Conservation (phyloP, 257 asterid species). For the Misopates orontium region DNA sequence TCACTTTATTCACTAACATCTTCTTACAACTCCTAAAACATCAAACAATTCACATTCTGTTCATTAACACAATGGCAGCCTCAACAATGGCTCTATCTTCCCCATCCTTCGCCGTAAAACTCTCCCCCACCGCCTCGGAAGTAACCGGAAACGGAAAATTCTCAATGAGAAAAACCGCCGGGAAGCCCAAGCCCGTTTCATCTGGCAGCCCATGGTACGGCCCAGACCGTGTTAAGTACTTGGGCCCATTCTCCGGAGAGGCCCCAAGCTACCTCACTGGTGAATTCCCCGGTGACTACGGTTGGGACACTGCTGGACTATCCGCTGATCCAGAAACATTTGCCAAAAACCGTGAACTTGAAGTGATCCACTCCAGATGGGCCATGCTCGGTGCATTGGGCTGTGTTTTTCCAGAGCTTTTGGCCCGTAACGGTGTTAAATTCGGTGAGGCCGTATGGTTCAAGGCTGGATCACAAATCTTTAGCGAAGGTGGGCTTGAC, state of each 20-base stretch:
- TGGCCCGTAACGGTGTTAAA: too few species aligned
- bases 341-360: conserved; percentile 15
- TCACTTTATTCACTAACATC: neutral
- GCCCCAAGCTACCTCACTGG: conserved; percentile 16
- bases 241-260: conserved; percentile 15
- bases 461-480: too few species aligned
- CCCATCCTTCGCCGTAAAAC: conserved; percentile 32
- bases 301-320: conserved; percentile 22
- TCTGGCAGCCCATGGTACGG: too few species aligned
- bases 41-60: neutral
- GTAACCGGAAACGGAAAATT: conserved; percentile 18
- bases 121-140: conserved; percentile 22
- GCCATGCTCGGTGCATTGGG: too few species aligned
- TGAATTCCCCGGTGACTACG: conserved; percentile 17
- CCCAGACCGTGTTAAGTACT: too few species aligned
- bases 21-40: neutral
- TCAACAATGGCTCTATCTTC: conserved; percentile 37
- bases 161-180: conserved; percentile 27
- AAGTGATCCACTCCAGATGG: too few species aligned
- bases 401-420: conserved; percentile 44
- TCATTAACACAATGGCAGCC: conserved; percentile 27
- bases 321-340: conserved; percentile 13
- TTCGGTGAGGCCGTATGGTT: conserved; percentile 42
- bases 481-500: conserved; percentile 49
- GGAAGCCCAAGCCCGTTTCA: conserved; percentile 29